These are phyloP conservation scores for Viridothelium virens DNA, from an alignment of 495 filamentous ascomycete genomes.

Conservation along the genomic window DNA sequence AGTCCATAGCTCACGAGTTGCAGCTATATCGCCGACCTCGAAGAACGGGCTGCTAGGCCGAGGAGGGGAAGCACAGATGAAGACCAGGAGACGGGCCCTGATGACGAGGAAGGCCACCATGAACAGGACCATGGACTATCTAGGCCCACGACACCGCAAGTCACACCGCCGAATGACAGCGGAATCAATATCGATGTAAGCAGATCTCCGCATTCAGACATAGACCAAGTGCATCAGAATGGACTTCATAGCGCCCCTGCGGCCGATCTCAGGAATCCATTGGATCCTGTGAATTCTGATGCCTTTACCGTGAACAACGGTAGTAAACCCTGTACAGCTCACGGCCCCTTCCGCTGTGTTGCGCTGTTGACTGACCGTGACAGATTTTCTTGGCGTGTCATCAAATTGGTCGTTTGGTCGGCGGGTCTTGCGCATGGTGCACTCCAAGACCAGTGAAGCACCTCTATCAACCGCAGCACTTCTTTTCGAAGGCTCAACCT, in stretches of 20 bases:
- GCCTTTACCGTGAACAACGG: background rate
- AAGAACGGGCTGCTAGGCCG: conserved; percentile 14
- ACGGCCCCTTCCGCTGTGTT: conserved; percentile 36
- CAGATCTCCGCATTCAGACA: conserved; percentile 10
- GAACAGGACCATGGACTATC: background rate
- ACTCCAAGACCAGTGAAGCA: conserved; percentile 35
- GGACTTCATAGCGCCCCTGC: conserved; percentile 12
- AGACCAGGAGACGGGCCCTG: background rate
- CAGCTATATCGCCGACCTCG: conserved; percentile 39
- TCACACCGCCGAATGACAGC: conserved; percentile 19
- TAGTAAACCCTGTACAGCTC: conserved; percentile 2
- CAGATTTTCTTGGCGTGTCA: conserved; percentile 42
- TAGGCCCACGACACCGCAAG: conserved; percentile 7
- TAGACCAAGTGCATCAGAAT: conserved; percentile 1
- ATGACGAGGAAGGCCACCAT: background rate
- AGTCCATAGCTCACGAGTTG: conserved; percentile 22
- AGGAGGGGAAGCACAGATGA: background rate
- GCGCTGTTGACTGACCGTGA: background rate
- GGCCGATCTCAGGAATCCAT: conserved; percentile 35
- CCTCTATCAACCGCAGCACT: conserved; percentile 34
- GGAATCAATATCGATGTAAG: conserved; percentile 21
- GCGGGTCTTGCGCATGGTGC: conserved; percentile 37
- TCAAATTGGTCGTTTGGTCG: conserved; percentile 45
- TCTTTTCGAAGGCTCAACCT: conserved; percentile 37
- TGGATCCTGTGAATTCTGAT: conserved; percentile 16